phyloP scores from a whole-genome alignment of 1,284 basidiomycete species.

The Cryptococcus sp. region DNA sequence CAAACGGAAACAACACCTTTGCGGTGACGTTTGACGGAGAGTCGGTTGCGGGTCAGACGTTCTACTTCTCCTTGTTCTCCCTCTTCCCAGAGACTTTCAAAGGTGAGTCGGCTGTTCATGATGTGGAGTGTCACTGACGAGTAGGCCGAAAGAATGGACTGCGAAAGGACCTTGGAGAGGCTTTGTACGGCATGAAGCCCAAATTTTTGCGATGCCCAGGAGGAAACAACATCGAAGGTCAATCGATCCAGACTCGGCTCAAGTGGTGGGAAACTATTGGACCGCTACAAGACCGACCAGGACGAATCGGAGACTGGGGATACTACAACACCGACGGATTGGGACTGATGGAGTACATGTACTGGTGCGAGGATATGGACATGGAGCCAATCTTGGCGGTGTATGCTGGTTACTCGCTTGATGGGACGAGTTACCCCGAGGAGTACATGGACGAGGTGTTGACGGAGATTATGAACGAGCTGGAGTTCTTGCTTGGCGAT shows the following conservation, averaged over 20 bases:
- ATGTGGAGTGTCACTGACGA: too few species aligned
- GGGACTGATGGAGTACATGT: slow-evolving; percentile 7
- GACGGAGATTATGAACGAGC: slow-evolving; percentile 4
- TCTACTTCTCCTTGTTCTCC: slow-evolving; percentile 6
- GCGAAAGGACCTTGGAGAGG: slow-evolving; percentile 5
- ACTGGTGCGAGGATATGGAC: slow-evolving; percentile 11
- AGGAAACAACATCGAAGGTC: slow-evolving; percentile 8
- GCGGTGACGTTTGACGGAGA: slow-evolving; percentile 3
- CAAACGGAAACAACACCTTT: slow-evolving; percentile 9
- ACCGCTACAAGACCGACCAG: slow-evolving; percentile 7
- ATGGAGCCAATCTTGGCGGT: slow-evolving; percentile 8
- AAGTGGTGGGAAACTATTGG: slow-evolving; percentile 9
- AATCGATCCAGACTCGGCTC: background rate
- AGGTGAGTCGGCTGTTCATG: background rate
- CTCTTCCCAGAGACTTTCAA: slow-evolving; percentile 10
- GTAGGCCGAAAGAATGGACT: slow-evolving; percentile 4
- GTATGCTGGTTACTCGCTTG: slow-evolving; percentile 6
- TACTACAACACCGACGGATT: slow-evolving; percentile 9
- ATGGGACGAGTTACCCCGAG: slow-evolving; percentile 4
- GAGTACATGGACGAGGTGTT: slow-evolving; percentile 7
- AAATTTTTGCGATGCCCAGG: slow-evolving; percentile 7
- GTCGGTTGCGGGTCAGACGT: slow-evolving; percentile 1
- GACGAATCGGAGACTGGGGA: slow-evolving; percentile 7
- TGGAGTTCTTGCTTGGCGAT: slow-evolving; percentile 5
- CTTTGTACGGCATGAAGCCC: slow-evolving; percentile 7